These are phyloP conservation scores for Xylariales sp. DNA, from an alignment of 2,329 filamentous ascomycete species.

Conservation along the genomic window DNA sequence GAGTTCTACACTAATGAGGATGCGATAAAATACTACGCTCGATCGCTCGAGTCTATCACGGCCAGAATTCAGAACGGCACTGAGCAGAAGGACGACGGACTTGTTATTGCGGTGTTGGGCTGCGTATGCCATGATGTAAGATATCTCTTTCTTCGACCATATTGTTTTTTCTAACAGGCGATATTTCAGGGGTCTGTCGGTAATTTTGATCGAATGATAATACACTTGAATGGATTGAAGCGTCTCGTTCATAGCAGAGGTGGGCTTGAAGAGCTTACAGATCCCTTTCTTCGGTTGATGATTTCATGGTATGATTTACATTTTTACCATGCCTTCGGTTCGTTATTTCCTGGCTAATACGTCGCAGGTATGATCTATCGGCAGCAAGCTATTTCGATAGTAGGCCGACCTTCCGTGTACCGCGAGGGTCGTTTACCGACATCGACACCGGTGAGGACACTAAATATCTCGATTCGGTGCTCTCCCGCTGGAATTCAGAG, in stretches of 20 bases:
- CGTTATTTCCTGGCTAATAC: neutral
- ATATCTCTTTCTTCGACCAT: too few relatives aligned
- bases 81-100: constrained; percentile 14
- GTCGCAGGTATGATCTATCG: constrained; percentile 17
- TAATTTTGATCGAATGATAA: constrained; percentile 18
- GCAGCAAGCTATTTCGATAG: constrained; percentile 19
- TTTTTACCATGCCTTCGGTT: neutral
- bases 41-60: constrained; percentile 17
- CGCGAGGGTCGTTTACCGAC: constrained; percentile 12
- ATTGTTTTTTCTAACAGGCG: too few relatives aligned
- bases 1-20: constrained; percentile 14
- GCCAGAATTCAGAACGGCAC: constrained; percentile 15
- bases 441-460: constrained; percentile 14
- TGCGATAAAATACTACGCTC: constrained; percentile 20
- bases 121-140: constrained; percentile 22
- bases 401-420: constrained; percentile 16
- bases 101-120: constrained; percentile 19
- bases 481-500: constrained; percentile 15
- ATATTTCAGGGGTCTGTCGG: constrained; percentile 15
- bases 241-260: constrained; percentile 18
- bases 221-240: constrained; percentile 20
- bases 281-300: constrained; percentile 17
- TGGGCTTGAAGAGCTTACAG: constrained; percentile 16
- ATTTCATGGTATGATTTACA: constrained; percentile 20
- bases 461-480: constrained; percentile 14